These are phyloP conservation scores for Pyropia yezoensis DNA, from an alignment of 23 red algal species.

Conservation along the genomic window DNA sequence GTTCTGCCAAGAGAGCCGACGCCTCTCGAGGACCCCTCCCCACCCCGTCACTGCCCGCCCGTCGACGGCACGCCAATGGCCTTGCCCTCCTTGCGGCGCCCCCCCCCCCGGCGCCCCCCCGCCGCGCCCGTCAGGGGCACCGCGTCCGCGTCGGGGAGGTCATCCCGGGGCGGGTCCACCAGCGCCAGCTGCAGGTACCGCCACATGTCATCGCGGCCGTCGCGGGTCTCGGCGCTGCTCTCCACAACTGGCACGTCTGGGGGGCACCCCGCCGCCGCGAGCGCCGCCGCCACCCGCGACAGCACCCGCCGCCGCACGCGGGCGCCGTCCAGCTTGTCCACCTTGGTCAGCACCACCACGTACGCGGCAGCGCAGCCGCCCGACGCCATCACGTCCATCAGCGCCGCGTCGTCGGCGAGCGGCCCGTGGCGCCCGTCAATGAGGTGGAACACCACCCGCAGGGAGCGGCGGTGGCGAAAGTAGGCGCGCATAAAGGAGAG, in stretches of 20 bases:
- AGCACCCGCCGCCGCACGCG: conserved; percentile 26
- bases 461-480: conserved; percentile 31
- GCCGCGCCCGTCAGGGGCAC: too few relatives aligned
- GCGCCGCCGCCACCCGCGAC: conserved; percentile 4
- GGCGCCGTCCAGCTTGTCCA: conserved; percentile 71
- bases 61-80: too few relatives aligned
- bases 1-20: too few relatives aligned
- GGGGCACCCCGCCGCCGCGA: conserved; percentile 32
- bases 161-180: too few relatives aligned
- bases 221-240: conserved; percentile 26
- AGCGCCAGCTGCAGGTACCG: conserved; percentile 16
- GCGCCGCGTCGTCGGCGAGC: conserved; percentile 49
- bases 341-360: conserved; percentile 79
- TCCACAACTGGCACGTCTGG: conserved; percentile 32
- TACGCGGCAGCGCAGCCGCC: conserved; percentile 20
- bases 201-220: conserved; percentile 77
- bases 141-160: too few relatives aligned
- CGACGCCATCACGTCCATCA: conserved; percentile 21
- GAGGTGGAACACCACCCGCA: conserved; percentile 77
- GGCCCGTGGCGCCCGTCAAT: conserved; percentile 66
- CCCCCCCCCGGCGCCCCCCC: too few relatives aligned
- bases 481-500: conserved; percentile 51
- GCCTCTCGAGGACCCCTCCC: too few relatives aligned
- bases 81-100: too few relatives aligned
- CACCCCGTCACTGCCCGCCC: too few relatives aligned